Base-by-base conservation (phyloP, 352 stramenopile genomes). In the Pythium periplocum region DNA sequence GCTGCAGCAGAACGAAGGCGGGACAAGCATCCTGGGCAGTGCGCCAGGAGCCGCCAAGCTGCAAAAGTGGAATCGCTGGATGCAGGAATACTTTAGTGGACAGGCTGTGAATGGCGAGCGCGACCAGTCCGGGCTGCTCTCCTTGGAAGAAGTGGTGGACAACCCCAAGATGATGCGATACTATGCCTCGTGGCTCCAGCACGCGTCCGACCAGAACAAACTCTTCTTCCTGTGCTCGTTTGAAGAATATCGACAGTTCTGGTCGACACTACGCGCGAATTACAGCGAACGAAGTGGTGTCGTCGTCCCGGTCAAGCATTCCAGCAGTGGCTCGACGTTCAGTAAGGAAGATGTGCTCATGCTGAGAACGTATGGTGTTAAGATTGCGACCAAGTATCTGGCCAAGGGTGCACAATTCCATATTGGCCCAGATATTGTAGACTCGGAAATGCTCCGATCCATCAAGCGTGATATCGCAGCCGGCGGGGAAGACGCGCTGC, bases 321-420 rank as follows among this genome's bases (percentile, higher is more conserved):
- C 33, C 7, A 34, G 55, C 10, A 68, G 49, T 36, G 50, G 53
- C 10, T 60, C 73, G 6, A 59, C 61, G 55, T 87, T 90, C 51
- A 80, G 64, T n/a, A 92, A 94, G 51, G 84, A 94, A 57, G 81
- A 91, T 45, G 79, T 87, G 47, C 69, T 89, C 51, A 84, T 92
- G 70, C 50, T 94, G 43, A 78, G 81, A 39, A 93, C 82, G 2
- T 94, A 93, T 46, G 84, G 84, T 38, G 80, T 91, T 10, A 94
- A 94, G 64, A 93, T 94, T 48, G 77, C 80, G 4, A 86, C 86
- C 60, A 94, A 94, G 55, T 94, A 94, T 46, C 52, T 94, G 6
- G 69, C 81, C 6, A 84, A 87, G 35, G 77, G 73, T 2, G 80
- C 84, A 33, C 82, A 87, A 43, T 94, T 94, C 49, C 83, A 86